Evolutionary conservation across 805 yeast genomes (phyloP), one percentile per base, ranked within the genome.

Genomic region (Nakazawaea ambrosiae): DNA sequence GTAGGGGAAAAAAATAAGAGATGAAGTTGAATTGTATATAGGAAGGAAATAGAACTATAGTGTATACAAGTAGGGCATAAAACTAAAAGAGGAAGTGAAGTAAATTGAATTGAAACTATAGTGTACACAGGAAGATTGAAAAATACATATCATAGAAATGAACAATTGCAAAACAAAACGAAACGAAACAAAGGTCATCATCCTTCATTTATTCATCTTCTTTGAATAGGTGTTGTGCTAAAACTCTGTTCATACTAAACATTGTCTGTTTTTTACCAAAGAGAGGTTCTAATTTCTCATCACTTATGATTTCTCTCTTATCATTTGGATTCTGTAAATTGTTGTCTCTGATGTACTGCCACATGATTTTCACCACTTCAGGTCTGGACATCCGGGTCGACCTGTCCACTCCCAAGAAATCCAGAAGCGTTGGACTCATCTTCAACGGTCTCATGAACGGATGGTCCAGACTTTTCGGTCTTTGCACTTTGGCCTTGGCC

Each of bases 281-380:
- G 1, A 84, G 49, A 2, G 66, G 67, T 37, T 57, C 58, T 60
- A 82, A 54, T 40, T 58, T 66, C 1, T 67, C 81, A 48, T 81
- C 87, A 49, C 86, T 80, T 3, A 73, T 14, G 5, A 85, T 78
- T 40, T 75, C 76, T 37, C 90, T 63, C 44, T 70, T 68, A 55
- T 85, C 84, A 1, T 61, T 49, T 1, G 88, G 83, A 44, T 81
- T 75, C 52, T 84, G 94, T 22, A 85, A 56, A 20, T 71, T 55
- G 42, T 81, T 52, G 9, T 54, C 70, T 48, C 77, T 79, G 40
- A 86, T 81, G 54, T 86, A 75, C 11, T 65, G 70, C 94, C 94
- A 84, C 4, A 83, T 53, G 32, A 57, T 57, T 44, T 81, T 81
- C 8, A 82, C 88, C 14, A 81, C 78, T 51, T 80, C 80, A 0